Evolutionary conservation across 169 alveolate species (phyloP), one percentile per base, ranked within the genome.

Genomic region (Eimeria praecox): DNA sequence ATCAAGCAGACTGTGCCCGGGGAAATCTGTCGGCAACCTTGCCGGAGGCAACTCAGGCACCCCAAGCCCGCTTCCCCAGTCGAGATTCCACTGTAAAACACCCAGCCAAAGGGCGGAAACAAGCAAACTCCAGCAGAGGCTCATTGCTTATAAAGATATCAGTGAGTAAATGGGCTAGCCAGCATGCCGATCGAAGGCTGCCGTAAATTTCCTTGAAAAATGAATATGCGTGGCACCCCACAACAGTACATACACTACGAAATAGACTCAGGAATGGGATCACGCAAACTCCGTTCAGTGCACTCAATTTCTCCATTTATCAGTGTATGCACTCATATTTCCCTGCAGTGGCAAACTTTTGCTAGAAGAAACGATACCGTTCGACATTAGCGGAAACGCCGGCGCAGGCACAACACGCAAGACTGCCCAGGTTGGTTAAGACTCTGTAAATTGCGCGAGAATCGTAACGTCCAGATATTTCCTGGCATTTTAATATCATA

Each of bases 11-110:
- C 71, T 87, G 82, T 62, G 27, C 49, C 82, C 93, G 1, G 83
- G 42, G 20, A 62, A 69, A n/a, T 87, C 93, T 46, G 44, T 30
- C 10, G 92, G 92, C 78, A 85, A 20, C 54, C 54, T 56, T 82
- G 14, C 90, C 10, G 14, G 44, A 24, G 93, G 66, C 30, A 38
- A 62, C 16, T 56, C 82, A 10, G 83, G 56, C 20, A 59, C 30
- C n/a, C 82, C 83, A 59, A 38, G 42, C 24, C 27, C n/a, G 80
- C 12, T 33, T 14, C 93, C 93, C 59, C 49, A 35, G 40, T 1
- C 14, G 30, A 3, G 49, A 44, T 46, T 6, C 62, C 49, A 54
- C 12, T 59, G 78, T 46, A 56, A 30, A 16, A 40, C 24, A 83
- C 59, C 54, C 66, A 59, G 33, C 64, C 80, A 59, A 62, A 46